These are phyloP conservation scores for Leptomonas pyrrhocoris DNA, from an alignment of 208 protist genomes.

Conservation along the genomic window DNA sequence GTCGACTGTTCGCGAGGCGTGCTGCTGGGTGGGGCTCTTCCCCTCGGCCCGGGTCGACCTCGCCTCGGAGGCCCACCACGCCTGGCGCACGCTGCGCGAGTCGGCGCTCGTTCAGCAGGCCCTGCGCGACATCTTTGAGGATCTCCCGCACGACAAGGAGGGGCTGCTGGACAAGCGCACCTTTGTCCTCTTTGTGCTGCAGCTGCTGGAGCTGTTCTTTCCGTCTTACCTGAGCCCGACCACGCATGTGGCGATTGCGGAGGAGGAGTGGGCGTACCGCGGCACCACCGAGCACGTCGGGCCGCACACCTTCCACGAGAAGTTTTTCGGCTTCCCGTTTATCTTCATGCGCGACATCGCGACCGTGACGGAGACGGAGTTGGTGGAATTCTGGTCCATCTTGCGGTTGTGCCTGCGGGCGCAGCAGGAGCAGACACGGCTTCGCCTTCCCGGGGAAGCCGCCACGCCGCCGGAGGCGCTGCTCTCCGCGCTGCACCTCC, in stretches of 20 bases:
- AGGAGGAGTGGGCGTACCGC: slow-evolving; percentile 88
- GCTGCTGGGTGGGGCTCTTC: slow-evolving; percentile 71
- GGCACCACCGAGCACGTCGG: slow-evolving; percentile 72
- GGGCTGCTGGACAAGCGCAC: slow-evolving; percentile 59
- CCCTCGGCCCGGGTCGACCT: slow-evolving; percentile 42
- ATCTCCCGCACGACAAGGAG: slow-evolving; percentile 58
- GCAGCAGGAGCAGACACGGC: slow-evolving; percentile 7
- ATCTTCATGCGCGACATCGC: slow-evolving; percentile 75
- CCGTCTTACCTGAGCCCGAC: slow-evolving; percentile 47
- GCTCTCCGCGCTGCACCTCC: slow-evolving; percentile 26
- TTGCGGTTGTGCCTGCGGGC: slow-evolving; percentile 76
- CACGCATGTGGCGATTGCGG: slow-evolving; percentile 70
- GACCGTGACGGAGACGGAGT: slow-evolving; percentile 52
- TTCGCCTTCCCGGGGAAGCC: neutral
- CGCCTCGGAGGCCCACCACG: slow-evolving; percentile 11
- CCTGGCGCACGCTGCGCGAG: slow-evolving; percentile 26
- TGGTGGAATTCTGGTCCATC: slow-evolving; percentile 82
- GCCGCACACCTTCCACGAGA: slow-evolving; percentile 82
- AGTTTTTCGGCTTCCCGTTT: slow-evolving; percentile 82
- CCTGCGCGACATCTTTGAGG: slow-evolving; percentile 71
- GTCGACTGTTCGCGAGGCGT: slow-evolving; percentile 37
- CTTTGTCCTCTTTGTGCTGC: slow-evolving; percentile 77
- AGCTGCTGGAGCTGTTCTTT: slow-evolving; percentile 85
- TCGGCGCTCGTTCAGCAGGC: slow-evolving; percentile 54
- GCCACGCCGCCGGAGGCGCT: neutral